Base-by-base conservation (phyloP, 2,329 filamentous ascomycete genomes). In the Trichophyton schoenleinii region DNA sequence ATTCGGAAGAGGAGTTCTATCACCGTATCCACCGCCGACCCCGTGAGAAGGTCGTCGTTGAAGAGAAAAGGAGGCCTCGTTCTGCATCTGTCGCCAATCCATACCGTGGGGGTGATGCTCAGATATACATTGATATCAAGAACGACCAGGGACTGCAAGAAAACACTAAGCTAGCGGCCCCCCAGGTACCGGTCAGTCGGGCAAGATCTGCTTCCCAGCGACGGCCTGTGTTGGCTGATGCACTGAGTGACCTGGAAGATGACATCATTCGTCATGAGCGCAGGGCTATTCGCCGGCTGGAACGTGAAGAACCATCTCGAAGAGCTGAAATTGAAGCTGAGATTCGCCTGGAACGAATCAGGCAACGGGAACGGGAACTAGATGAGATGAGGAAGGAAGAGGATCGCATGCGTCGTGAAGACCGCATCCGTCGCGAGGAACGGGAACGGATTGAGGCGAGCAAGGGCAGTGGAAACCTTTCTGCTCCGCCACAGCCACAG, bases 71-170 rank as follows among this genome's bases (percentile, higher is more conserved):
- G 36, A 59, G 73, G 4, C 68, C 69, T 41, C 72, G 73, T 3
- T 74, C 73, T 2, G 66, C 68, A 4, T 75, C 73, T 5, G 74
- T 71, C 2, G 72, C 66, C 42, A 34, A 67, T 65, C 61, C 59
- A 25, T 25, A 41, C 46, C 8, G 31, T 15, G 22, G 22, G 4
- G 31, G 18, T 0, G 58, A 62, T 9, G 65, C 69, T 11, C 65
- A 70, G 11, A 69, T 74, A 59, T 69, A 72, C 44, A 67, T 74
- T 59, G 73, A 73, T 62, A 74, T 69, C 67, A 71, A 69, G 61
- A 71, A 72, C 42, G 68, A 67, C 2, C 57, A 46, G n/a, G 49
- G 46, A 20, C 8, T 49, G 20, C 46, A 49, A 49, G 46, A 22
- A 15, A 49, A 49, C 46, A 49, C 46, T 7, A 49, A 15, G 44